phyloP scores from a whole-genome alignment of 2,329 filamentous ascomycete species.

The Penicillium sp. region DNA sequence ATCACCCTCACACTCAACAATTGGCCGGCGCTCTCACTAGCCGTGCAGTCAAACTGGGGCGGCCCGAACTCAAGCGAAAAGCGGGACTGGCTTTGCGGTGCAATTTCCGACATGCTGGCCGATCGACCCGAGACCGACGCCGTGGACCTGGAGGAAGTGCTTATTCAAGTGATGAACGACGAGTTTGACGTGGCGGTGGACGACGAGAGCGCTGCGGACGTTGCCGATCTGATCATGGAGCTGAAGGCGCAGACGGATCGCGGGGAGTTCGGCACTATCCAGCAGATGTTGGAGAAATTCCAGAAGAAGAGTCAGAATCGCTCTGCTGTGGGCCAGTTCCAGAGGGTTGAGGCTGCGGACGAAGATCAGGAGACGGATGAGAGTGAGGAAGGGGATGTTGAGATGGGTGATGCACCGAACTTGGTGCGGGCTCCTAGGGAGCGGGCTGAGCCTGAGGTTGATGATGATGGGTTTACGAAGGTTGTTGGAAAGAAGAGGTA shows the following conservation, averaged over 20 bases:
- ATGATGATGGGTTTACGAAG: conserved; percentile 73
- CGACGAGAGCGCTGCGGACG: conserved; percentile 69
- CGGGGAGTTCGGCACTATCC: conserved; percentile 58
- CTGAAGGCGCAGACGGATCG: conserved; percentile 56
- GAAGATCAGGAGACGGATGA: conserved; percentile 51
- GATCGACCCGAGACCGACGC: conserved; percentile 56
- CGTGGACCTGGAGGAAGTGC: conserved; percentile 71
- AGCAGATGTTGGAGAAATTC: conserved; percentile 48
- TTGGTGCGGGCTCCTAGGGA: conserved; percentile 52
- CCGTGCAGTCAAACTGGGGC: conserved; percentile 80
- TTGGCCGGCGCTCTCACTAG: conserved; percentile 80
- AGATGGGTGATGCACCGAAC: conserved; percentile 62
- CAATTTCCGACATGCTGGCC: conserved; percentile 68
- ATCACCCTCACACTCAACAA: conserved; percentile 76
- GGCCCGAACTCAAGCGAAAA: conserved; percentile 75
- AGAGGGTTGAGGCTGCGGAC: conserved; percentile 36
- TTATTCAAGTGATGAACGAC: conserved; percentile 85
- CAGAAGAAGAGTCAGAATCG: conserved; percentile 33
- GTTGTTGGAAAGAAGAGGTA: conserved; percentile 57
- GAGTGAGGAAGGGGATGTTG: conserved; percentile 47
- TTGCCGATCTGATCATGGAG: conserved; percentile 64
- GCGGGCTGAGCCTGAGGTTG: conserved; percentile 61
- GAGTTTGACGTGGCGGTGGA: conserved; percentile 92
- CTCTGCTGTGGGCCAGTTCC: conserved; percentile 30
- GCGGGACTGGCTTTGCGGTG: conserved; percentile 91